Evolutionary conservation across 352 stramenopile genomes (phyloP).

Genomic region (Pythium biforme): DNA sequence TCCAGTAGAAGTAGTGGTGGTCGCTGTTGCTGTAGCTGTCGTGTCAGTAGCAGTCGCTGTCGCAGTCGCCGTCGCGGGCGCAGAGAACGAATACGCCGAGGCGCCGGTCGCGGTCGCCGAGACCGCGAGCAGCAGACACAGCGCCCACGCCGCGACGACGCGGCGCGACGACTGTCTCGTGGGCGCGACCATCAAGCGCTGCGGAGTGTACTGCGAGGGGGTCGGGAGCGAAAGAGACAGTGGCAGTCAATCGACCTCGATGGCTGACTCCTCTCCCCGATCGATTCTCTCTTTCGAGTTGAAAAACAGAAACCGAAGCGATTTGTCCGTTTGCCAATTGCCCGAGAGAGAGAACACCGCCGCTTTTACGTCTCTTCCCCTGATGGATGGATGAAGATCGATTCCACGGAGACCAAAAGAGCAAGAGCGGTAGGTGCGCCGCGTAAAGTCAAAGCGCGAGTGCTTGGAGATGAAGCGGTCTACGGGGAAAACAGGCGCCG

Average conservation of each 20-base stretch:
- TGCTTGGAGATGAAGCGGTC: no score
- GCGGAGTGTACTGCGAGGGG: background rate
- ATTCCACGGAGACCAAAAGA: background rate
- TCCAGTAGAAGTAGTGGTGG: no score
- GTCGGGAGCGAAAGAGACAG: background rate
- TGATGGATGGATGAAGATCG: background rate
- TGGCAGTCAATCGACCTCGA: background rate
- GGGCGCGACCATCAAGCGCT: background rate
- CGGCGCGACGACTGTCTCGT: background rate
- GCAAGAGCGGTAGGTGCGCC: background rate
- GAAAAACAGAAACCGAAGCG: no score
- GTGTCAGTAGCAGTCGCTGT: background rate
- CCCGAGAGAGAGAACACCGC: background rate
- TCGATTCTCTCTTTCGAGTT: no score
- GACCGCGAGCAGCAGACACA: background rate
- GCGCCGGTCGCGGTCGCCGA: background rate
- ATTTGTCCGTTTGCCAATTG: no score
- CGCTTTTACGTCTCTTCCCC: background rate
- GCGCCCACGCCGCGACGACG: constrained; percentile 1
- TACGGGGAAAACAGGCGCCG: no score
- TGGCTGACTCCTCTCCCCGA: no score
- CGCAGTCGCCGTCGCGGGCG: background rate
- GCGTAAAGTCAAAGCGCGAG: background rate
- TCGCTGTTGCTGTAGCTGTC: background rate
- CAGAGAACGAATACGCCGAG: constrained; percentile 11